Evolutionary conservation across 2,329 filamentous ascomycete species (phyloP).

Genomic region (Chaetomiaceae sp.): DNA sequence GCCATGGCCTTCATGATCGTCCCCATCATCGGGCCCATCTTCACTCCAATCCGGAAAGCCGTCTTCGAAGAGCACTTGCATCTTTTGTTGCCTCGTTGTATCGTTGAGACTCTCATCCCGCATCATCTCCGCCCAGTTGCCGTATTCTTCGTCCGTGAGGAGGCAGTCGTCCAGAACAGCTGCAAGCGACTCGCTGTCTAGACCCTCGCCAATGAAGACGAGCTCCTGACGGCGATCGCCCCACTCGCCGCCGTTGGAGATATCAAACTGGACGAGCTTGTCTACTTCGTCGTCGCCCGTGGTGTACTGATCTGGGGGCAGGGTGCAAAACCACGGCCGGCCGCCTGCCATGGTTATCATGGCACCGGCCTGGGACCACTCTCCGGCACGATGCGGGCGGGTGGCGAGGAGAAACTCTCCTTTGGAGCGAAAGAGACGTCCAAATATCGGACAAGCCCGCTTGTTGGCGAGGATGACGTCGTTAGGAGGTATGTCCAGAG

Average conservation of each 20-base stretch:
- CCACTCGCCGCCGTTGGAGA: conserved; percentile 55
- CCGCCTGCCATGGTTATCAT: no score
- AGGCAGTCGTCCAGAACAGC: conserved; percentile 56
- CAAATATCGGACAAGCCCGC: no score
- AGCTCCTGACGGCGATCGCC: conserved; percentile 68
- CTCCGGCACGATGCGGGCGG: no score
- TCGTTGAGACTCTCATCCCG: not conserved
- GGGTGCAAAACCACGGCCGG: conserved; percentile 60
- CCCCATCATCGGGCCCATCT: not conserved
- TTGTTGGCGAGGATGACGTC: no score
- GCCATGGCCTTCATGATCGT: not conserved
- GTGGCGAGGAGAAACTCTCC: no score
- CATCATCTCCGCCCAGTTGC: conserved; percentile 28
- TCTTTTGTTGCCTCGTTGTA: not conserved
- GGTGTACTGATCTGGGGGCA: conserved; percentile 46
- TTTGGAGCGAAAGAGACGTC: no score
- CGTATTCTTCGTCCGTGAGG: conserved; percentile 56
- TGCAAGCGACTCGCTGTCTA: conserved; percentile 51
- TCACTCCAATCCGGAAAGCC: not conserved
- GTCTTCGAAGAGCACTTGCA: not conserved
- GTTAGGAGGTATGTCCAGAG: no score
- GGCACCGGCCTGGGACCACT: no score
- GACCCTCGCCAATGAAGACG: conserved; percentile 66
- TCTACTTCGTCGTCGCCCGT: conserved; percentile 47
- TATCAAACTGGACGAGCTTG: conserved; percentile 37